Percentiles rank a stretch among this genome's conserved stretches.
Evolutionary conservation across 2,329 filamentous ascomycete species (phyloP).

Genomic region (Zymoseptoria brevis): DNA sequence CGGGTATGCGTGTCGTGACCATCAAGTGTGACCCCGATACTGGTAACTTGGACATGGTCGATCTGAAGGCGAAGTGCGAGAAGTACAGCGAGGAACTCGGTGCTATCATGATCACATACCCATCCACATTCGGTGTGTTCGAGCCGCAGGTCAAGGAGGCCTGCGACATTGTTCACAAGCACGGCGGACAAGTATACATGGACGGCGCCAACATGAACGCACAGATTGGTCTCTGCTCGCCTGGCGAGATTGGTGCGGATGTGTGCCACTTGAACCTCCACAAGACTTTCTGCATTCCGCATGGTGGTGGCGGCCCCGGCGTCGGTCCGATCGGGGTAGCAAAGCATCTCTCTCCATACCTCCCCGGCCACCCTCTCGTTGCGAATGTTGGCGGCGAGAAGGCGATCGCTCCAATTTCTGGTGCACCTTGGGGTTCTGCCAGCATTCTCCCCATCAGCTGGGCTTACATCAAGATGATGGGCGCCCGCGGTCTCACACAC

Average conservation of each 20-base stretch:
- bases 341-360: constrained; percentile 64
- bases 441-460: constrained; percentile 91
- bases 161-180: constrained; percentile 74
- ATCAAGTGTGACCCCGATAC: constrained; percentile 83
- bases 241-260: constrained; percentile 89
- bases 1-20: constrained; percentile 85
- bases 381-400: constrained; percentile 46
- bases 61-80: constrained; percentile 81
- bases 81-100: constrained; percentile 78
- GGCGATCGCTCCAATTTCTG: constrained; percentile 65
- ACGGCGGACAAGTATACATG: constrained; percentile 96
- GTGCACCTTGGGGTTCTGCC: constrained; percentile 78
- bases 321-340: constrained; percentile 92
- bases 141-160: constrained; percentile 82
- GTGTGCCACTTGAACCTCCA: constrained; percentile 96
- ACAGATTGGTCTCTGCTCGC: constrained; percentile 90
- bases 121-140: constrained; percentile 89
- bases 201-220: constrained; percentile 98
- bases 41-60: constrained; percentile 80
- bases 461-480: constrained; percentile 95
- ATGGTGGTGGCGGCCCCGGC: constrained; percentile 87
- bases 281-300: constrained; percentile 98
- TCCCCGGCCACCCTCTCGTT: constrained; percentile 63
- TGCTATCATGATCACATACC: constrained; percentile 96
- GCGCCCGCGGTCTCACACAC: constrained; percentile 68